Conservation (phyloP, 768 basidiomycete species). For the Panaeolus cyanescens region DNA sequence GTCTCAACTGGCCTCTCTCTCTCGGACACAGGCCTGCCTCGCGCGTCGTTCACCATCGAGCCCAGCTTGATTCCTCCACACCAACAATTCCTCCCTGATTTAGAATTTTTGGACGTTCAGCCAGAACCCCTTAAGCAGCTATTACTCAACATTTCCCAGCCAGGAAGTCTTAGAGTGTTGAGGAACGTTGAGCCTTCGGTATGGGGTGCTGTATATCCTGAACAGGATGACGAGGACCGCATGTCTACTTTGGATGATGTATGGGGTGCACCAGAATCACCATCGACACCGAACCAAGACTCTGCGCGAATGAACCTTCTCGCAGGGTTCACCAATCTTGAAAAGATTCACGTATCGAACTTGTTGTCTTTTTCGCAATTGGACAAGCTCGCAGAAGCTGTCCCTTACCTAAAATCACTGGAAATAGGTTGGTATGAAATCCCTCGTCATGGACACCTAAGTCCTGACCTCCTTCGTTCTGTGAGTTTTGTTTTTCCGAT, state of each 20-base stretch:
- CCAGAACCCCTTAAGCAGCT: background rate
- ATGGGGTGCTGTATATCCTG: constrained; percentile 9
- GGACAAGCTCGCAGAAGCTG: background rate
- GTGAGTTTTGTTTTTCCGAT: background rate
- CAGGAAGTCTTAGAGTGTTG: constrained; percentile 4
- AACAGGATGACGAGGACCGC: constrained; percentile 7
- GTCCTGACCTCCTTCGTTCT: background rate
- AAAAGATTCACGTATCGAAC: background rate
- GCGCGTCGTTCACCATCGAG: constrained; percentile 11
- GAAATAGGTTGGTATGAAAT: background rate
- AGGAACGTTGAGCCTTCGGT: constrained; percentile 11
- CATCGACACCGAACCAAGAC: background rate
- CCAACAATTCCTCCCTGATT: constrained; percentile 4
- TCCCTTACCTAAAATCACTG: background rate
- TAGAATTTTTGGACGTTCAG: constrained; percentile 4
- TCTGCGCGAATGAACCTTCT: background rate
- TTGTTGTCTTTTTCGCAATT: background rate
- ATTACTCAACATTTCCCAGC: constrained; percentile 10
- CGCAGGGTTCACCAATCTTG: background rate
- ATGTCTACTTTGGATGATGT: constrained; percentile 15
- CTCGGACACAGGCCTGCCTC: constrained; percentile 3
- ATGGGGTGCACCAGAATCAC: constrained; percentile 9
- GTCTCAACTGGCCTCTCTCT: constrained; percentile 11
- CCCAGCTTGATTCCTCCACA: background rate
- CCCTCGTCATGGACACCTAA: background rate